Evolutionary conservation across 768 basidiomycete genomes (phyloP).

Genomic region (Trametes sanguinea): DNA sequence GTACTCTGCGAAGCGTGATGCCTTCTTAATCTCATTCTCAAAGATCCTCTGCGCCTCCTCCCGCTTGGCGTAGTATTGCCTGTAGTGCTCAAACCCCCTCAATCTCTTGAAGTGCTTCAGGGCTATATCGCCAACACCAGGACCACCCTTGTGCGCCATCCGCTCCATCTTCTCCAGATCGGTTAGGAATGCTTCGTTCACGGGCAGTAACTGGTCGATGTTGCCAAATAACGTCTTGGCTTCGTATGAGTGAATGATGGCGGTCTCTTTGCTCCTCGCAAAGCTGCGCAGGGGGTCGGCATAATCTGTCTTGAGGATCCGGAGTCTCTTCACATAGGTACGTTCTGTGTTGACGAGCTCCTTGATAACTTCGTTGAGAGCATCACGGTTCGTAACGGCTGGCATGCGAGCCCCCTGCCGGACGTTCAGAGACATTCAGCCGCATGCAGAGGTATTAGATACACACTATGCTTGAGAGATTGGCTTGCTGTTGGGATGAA

Average conservation of each 20-base stretch:
- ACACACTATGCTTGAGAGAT: conserved; percentile 31
- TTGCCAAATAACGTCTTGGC: conserved; percentile 95
- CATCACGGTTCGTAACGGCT: conserved; percentile 62
- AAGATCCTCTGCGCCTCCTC: conserved; percentile 92
- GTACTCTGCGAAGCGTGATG: conserved; percentile 80
- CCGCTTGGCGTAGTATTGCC: conserved; percentile 87
- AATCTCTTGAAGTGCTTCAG: conserved; percentile 84
- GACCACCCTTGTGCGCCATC: conserved; percentile 52
- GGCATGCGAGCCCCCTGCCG: conserved; percentile 49
- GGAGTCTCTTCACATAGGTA: conserved; percentile 83
- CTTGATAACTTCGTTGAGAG: conserved; percentile 72
- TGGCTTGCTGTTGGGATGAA: conserved; percentile 39
- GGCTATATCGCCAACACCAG: conserved; percentile 80
- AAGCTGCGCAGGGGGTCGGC: conserved; percentile 90
- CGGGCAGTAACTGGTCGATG: conserved; percentile 82
- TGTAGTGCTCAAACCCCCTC: conserved; percentile 88
- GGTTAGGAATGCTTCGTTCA: conserved; percentile 84
- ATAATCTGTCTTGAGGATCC: conserved; percentile 82
- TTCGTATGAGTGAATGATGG: conserved; percentile 87
- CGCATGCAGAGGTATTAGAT: background rate
- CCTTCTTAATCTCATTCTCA: conserved; percentile 77
- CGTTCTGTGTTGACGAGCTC: conserved; percentile 90
- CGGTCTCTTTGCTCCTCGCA: conserved; percentile 78
- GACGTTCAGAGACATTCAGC: no score
- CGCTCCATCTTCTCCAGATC: conserved; percentile 76